Conservation (phyloP, 2,329 filamentous ascomycete species). For the Colletotrichum graminicola region DNA sequence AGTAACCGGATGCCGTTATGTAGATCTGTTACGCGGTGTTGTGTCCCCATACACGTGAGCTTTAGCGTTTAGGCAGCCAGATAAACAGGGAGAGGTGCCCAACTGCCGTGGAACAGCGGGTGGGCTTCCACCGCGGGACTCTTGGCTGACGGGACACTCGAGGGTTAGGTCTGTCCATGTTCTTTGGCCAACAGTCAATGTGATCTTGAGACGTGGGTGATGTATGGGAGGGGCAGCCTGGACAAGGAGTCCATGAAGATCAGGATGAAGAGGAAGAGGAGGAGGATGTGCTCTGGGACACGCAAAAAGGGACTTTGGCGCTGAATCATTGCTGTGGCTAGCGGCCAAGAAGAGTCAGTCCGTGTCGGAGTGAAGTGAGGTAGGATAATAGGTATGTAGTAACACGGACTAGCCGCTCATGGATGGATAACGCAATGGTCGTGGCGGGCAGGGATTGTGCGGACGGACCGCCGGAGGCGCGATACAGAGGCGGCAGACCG, state of each 20-base stretch:
- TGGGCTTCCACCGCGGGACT: constrained; percentile 2
- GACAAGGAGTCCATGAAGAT: neutral
- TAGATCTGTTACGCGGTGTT: neutral
- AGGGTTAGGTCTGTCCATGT: neutral
- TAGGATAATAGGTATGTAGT: neutral
- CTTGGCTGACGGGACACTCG: neutral
- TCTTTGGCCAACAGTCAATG: neutral
- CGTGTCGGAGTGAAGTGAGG: neutral
- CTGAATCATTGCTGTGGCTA: neutral
- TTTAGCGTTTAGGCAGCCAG: constrained; percentile 40
- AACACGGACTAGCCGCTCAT: neutral
- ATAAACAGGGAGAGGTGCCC: constrained; percentile 22
- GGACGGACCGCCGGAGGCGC: constrained; percentile 5
- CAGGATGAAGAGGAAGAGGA: neutral
- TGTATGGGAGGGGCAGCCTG: neutral
- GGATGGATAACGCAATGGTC: neutral
- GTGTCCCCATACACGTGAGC: constrained; percentile 15
- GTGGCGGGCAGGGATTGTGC: constrained; percentile 1
- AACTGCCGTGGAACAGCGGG: constrained; percentile 12
- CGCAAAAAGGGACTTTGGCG: neutral
- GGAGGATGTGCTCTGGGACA: neutral
- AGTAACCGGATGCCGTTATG: constrained; percentile 3
- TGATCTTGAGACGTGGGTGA: neutral
- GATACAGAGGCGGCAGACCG: constrained; percentile 1
- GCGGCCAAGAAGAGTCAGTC: neutral